Evolutionary conservation across 176 grass and related monocot genomes (phyloP), one percentile per base, ranked within the genome.

Genomic region (Guadua angustifolia): DNA sequence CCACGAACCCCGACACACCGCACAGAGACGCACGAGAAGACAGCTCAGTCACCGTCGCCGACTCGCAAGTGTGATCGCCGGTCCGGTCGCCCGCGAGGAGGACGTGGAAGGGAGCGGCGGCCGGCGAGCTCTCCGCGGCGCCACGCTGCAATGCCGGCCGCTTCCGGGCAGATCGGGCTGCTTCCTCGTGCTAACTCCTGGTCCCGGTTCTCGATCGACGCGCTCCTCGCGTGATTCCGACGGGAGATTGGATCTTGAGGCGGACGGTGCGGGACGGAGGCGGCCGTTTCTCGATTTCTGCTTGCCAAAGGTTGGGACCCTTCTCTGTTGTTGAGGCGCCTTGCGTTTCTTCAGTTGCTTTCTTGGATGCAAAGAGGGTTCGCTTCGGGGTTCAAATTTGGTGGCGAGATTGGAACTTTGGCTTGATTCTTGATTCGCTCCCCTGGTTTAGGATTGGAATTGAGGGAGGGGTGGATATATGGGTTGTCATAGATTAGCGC

Each of bases 11-110:
- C 77, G 77, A 85, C 88, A 85, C 82, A 18, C 82, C 24, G 46
- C 75, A 59, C 75, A 74, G 81, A 17, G 45, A 8, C 67, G 35
- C 85, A 22, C 66, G 44, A 19, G 66, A 67, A 21, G 21, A 39
- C 83, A 86, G 84, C 88, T 83, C 88, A 83, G 84, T 86, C 79
- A 58, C 82, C 24, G n/a, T 86, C 84, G 66, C 82, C 24, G 75
- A 5, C 43, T 44, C 26, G 62, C 58, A 14, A 3, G 67, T 59
- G 87, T 81, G 87, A 78, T 74, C 84, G 79, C 88, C 79, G 62
- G 84, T 75, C 88, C 79, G 62, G 84, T 75, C 77, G 42, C 71
- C 53, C 45, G 52, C 75, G 22, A 17, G 21, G 29, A 17, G 36
- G 7, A 8, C 36, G 58, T n/a, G 39, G 33, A 11, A 40, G 35